Percentiles rank a stretch among this genome's conserved stretches.
phyloP scores from a whole-genome alignment of 2,329 filamentous ascomycete genomes.

The Didymella pinodella region DNA sequence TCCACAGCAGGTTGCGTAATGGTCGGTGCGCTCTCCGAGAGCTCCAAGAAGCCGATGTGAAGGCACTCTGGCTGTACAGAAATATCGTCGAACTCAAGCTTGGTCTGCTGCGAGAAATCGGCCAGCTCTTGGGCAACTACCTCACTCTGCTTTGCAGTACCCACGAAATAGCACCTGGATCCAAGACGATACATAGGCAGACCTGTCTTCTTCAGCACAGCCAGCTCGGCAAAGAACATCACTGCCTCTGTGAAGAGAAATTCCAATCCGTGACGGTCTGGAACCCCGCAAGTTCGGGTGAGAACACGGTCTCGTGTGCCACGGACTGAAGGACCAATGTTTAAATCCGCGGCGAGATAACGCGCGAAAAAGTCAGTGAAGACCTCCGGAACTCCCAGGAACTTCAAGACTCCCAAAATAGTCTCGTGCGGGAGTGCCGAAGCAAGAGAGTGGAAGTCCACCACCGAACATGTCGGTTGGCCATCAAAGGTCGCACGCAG shows the following conservation, averaged over 20 bases:
- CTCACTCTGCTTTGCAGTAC: conserved; percentile 24
- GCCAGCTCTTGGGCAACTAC: conserved; percentile 14
- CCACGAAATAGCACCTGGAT: conserved; percentile 37
- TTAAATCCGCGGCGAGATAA: conserved; percentile 51
- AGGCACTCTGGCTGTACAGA: background rate
- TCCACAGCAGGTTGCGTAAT: conserved; percentile 30
- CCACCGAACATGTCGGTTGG: conserved; percentile 15
- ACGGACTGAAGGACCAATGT: conserved; percentile 33
- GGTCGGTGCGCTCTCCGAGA: background rate
- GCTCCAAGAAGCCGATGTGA: conserved; percentile 27
- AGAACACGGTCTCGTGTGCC: conserved; percentile 30
- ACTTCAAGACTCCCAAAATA: conserved; percentile 63
- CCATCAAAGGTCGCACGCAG: conserved; percentile 33
- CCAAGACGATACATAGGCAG: conserved; percentile 35
- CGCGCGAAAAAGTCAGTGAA: conserved; percentile 68
- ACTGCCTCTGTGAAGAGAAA: conserved; percentile 39
- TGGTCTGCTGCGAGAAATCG: conserved; percentile 30
- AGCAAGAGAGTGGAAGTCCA: conserved; percentile 60
- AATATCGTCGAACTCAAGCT: conserved; percentile 20
- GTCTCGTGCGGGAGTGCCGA: conserved; percentile 67
- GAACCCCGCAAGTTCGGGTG: conserved; percentile 31
- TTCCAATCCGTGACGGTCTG: conserved; percentile 34
- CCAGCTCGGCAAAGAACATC: conserved; percentile 41
- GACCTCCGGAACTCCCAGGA: conserved; percentile 64
- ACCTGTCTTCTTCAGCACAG: conserved; percentile 28